A percentile compares a stretch with the other conserved stretches of the same genome.
phyloP scores from a whole-genome alignment of 2,329 filamentous ascomycete species.

The Capronia americana region DNA sequence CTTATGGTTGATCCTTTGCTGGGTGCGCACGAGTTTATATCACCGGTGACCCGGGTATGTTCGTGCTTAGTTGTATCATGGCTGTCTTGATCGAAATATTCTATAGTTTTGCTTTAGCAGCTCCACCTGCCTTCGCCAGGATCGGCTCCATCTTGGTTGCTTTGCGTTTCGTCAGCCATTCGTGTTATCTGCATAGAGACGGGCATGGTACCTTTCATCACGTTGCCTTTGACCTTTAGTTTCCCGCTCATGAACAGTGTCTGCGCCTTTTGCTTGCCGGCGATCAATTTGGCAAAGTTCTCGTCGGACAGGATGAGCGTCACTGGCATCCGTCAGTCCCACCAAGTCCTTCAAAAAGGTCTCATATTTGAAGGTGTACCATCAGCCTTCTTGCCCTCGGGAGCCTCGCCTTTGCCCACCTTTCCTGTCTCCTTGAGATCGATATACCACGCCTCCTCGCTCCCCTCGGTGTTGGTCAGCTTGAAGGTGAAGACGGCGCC shows the following conservation, averaged over 20 bases:
- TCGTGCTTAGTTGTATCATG: not conserved
- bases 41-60: not conserved
- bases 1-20: no score
- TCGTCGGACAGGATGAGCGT: constrained; percentile 83
- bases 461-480: constrained; percentile 83
- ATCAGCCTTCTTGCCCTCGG: constrained; percentile 76
- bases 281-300: constrained; percentile 83
- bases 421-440: constrained; percentile 90
- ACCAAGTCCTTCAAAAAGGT: not conserved
- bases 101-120: constrained; percentile 71
- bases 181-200: not conserved
- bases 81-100: constrained; percentile 22
- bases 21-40: no score
- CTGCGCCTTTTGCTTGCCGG: constrained; percentile 92
- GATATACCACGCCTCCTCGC: constrained; percentile 88
- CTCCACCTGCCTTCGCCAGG: constrained; percentile 77
- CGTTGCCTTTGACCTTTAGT: constrained; percentile 96
- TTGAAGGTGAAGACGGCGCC: constrained; percentile 89
- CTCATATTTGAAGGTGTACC: constrained; percentile 63
- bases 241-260: constrained; percentile 97
- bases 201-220: constrained; percentile 75
- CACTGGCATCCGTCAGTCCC: constrained; percentile 60
- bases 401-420: constrained; percentile 75
- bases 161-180: constrained; percentile 14
- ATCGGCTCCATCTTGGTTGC: constrained; percentile 93